Evolutionary conservation across 1,284 basidiomycete genomes (phyloP), one percentile per base, ranked within the genome.

Genomic region (Fomitopsis palustris): DNA sequence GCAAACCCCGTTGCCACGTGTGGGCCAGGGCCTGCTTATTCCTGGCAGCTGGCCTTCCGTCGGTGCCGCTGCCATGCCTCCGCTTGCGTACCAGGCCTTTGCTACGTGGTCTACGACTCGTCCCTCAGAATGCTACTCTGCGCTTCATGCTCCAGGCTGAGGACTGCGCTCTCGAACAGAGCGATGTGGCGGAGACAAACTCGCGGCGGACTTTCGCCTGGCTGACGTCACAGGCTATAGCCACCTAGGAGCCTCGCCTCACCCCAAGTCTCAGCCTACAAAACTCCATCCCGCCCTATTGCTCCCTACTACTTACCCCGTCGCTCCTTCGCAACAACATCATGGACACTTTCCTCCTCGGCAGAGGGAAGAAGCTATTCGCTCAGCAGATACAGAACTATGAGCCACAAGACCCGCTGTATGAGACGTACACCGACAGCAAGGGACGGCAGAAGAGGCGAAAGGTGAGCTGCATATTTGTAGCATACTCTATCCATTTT

Each of bases 321-420:
- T 38, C 54, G 19, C 56, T 51, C 37, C 41, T 19, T 12, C 49
- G n/a, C 25, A 14, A 41, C 55, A 39, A 47, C 55, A 75, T 75
- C 75, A 70, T 74, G 16, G 71, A 75, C 39, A 67, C 77, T 57
- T 69, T 87, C 49, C 75, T 75, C 33, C 76, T 57, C n/a, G 64
- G 78, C 60, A 77, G 78, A 4, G 87, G 86, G 33, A 77, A 75
- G 59, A 80, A 79, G 60, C 74, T 93, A 25, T 88, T 93, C 64
- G 79, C 79, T 64, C 75, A 80, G 55, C 82, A 90, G 63, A 60
- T 92, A 25, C 75, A 83, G 60, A 75, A 84, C 42, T 92, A 92
- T 72, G 72, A 81, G 38, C 91, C 92, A 0, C 73, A 75, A 19
- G 93, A 96, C 70, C 93, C 93, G 0, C 74, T 91, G 33, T 96